These are phyloP conservation scores for Persicaria tinctoria DNA, from an alignment of 148 eudicot genomes.

Conservation along the genomic window DNA sequence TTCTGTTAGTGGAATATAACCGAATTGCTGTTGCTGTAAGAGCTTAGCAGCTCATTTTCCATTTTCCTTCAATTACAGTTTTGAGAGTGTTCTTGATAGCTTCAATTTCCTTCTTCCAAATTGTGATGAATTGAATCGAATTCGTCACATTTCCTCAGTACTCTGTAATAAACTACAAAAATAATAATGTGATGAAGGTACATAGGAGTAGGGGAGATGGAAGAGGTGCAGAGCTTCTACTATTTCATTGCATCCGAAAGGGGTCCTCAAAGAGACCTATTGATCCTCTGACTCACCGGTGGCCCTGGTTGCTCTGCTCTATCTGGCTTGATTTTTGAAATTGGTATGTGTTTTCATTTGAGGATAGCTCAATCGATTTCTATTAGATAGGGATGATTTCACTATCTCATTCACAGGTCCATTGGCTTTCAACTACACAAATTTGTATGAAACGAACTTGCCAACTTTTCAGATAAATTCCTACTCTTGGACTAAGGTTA, in stretches of 20 bases:
- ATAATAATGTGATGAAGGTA: no score
- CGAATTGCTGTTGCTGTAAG: no score
- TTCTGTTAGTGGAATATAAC: no score
- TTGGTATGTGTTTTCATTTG: neutral
- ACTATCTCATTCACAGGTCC: neutral
- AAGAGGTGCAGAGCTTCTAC: conserved; percentile 8
- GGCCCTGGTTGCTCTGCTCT: conserved; percentile 1
- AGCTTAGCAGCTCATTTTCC: no score
- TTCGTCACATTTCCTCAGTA: no score
- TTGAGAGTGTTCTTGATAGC: no score
- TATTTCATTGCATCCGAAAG: conserved; percentile 7
- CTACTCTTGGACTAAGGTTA: conserved; percentile 12
- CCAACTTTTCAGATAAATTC: conserved; percentile 6
- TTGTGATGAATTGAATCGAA: no score
- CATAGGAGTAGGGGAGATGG: conserved; percentile 1
- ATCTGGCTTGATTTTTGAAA: conserved; percentile 5
- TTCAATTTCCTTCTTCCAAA: no score
- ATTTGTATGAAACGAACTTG: neutral
- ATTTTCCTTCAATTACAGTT: no score
- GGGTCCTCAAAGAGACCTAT: neutral
- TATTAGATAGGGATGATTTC: no score
- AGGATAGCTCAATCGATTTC: no score
- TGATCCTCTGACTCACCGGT: conserved; percentile 9
- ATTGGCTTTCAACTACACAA: conserved; percentile 2
- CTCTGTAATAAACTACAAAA: no score